phyloP scores from a whole-genome alignment of 2,329 filamentous ascomycete genomes.

The Trichoderma hamatum region DNA sequence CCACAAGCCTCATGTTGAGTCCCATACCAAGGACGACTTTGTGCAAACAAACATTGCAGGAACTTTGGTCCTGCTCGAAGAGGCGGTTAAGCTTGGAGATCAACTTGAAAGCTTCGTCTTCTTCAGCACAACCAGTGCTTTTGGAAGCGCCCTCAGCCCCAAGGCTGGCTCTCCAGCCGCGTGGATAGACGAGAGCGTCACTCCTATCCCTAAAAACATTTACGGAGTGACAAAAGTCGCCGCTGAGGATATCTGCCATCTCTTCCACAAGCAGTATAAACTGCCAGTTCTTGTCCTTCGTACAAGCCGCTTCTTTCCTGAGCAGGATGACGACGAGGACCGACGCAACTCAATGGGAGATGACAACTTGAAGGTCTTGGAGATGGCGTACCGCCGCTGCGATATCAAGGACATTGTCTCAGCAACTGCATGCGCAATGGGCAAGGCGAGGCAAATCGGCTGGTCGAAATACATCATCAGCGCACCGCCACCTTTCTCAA shows the following conservation, averaged over 20 bases:
- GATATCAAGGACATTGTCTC: conserved; percentile 50
- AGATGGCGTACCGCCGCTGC: conserved; percentile 49
- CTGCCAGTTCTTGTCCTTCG: conserved; percentile 50
- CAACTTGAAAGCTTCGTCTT: conserved; percentile 48
- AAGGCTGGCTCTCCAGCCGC: conserved; percentile 42
- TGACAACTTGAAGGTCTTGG: conserved; percentile 53
- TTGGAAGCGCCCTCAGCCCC: conserved; percentile 47
- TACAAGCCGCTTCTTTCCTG: conserved; percentile 54
- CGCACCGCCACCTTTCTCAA: conserved; percentile 46
- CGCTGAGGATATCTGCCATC: conserved; percentile 51
- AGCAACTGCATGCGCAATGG: conserved; percentile 46
- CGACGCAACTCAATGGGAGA: conserved; percentile 42
- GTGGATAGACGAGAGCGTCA: conserved; percentile 49
- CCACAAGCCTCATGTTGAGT: conserved; percentile 52
- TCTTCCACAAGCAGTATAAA: conserved; percentile 44
- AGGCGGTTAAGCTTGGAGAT: conserved; percentile 35
- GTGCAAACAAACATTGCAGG: conserved; percentile 50
- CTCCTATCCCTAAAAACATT: conserved; percentile 50
- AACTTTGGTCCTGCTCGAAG: conserved; percentile 48
- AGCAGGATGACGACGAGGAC: conserved; percentile 50
- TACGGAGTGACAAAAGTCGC: conserved; percentile 54
- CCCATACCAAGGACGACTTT: conserved; percentile 49
- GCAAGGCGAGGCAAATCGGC: conserved; percentile 36
- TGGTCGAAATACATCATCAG: conserved; percentile 50
- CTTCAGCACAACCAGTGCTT: conserved; percentile 51